Evolutionary conservation across 345 rosid species (phyloP).

Genomic region (Gossypium longicalyx): DNA sequence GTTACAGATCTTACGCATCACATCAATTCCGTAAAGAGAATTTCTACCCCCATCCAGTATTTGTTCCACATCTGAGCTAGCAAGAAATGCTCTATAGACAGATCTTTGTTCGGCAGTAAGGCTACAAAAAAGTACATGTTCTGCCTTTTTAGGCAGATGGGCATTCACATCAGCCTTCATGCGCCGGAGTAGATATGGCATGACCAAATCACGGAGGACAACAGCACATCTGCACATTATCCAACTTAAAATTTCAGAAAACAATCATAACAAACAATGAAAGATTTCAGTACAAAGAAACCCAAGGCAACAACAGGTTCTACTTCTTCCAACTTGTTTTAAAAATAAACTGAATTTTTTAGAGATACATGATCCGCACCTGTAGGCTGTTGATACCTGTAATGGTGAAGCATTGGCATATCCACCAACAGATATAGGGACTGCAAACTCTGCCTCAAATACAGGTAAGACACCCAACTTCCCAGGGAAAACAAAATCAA

Average conservation of each 20-base stretch:
- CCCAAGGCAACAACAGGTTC: background rate
- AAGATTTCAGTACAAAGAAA: background rate
- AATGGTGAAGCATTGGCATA: slow-evolving; percentile 97
- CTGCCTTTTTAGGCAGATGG: slow-evolving; percentile 83
- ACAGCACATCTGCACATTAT: slow-evolving; percentile 77
- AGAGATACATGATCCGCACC: slow-evolving; percentile 38
- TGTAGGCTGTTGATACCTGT: slow-evolving; percentile 96
- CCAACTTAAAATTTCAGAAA: slow-evolving; percentile 18
- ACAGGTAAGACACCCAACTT: slow-evolving; percentile 94
- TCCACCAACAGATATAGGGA: slow-evolving; percentile 94
- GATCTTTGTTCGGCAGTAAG: slow-evolving; percentile 87
- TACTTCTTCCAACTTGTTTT: background rate
- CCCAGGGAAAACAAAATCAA: slow-evolving; percentile 99
- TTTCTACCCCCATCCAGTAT: slow-evolving; percentile 76
- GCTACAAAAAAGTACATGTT: slow-evolving; percentile 95
- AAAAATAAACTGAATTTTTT: slow-evolving; percentile 12
- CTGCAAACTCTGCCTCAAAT: slow-evolving; percentile 95
- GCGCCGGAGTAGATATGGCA: slow-evolving; percentile 98
- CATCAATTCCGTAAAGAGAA: slow-evolving; percentile 91
- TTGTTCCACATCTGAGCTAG: slow-evolving; percentile 92
- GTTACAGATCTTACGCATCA: slow-evolving; percentile 98
- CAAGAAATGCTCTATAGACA: slow-evolving; percentile 88
- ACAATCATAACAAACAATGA: background rate
- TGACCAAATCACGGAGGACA: slow-evolving; percentile 88
- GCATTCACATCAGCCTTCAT: slow-evolving; percentile 90